Conservation (phyloP, 1,284 basidiomycete species). For the Schizopora paradoxa region DNA sequence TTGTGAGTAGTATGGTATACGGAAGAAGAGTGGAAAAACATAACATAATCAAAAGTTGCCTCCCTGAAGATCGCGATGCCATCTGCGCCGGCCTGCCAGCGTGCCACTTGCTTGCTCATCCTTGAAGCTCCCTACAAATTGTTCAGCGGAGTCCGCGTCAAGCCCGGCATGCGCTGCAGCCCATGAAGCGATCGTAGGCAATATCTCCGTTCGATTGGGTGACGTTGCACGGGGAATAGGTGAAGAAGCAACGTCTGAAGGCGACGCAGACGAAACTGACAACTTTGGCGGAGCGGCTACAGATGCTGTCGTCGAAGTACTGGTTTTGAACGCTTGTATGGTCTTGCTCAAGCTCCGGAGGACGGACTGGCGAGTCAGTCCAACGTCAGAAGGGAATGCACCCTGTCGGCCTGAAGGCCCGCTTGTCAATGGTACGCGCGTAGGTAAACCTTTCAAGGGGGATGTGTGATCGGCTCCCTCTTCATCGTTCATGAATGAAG, state of each 20-base stretch:
- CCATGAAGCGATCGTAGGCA: slow-evolving; percentile 16
- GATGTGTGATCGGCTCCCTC: slow-evolving; percentile 26
- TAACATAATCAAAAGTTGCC: too few species aligned
- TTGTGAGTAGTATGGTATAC: too few species aligned
- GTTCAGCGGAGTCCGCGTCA: slow-evolving; percentile 10
- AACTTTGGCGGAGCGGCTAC: slow-evolving; percentile 10
- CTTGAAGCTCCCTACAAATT: slow-evolving; percentile 15
- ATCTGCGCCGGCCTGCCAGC: too few species aligned
- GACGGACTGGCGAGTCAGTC: slow-evolving; percentile 8
- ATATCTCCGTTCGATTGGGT: slow-evolving; percentile 3
- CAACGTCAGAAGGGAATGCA: slow-evolving; percentile 7
- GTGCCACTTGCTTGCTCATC: slow-evolving; percentile 6
- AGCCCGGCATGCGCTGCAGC: slow-evolving; percentile 14
- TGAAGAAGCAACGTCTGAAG: not conserved
- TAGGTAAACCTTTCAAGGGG: slow-evolving; percentile 1
- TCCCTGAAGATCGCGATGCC: too few species aligned
- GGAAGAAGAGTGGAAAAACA: too few species aligned
- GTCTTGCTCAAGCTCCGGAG: slow-evolving; percentile 12
- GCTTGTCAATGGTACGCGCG: not conserved
- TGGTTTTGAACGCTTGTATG: slow-evolving; percentile 9
- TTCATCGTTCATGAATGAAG: slow-evolving; percentile 64
- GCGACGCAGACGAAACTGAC: too few species aligned
- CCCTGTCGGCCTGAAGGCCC: slow-evolving; percentile 5
- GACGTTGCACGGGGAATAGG: slow-evolving; percentile 4
- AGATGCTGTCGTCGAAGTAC: slow-evolving; percentile 9